Evolutionary conservation across 441 rosid species (phyloP).

Genomic region (Isatis lusitanica): DNA sequence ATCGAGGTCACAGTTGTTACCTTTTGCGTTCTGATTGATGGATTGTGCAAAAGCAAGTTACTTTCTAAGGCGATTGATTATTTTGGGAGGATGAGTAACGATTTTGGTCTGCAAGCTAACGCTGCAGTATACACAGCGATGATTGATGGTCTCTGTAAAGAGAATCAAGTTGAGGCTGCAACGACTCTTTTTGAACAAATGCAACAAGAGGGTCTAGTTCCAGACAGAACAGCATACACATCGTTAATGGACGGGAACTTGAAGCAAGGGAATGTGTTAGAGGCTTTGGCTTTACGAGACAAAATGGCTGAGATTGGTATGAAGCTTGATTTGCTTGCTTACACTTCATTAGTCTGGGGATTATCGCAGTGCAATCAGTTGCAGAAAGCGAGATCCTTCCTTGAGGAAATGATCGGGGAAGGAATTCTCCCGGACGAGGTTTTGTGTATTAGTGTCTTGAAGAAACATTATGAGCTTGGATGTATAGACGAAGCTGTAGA

Average conservation of each 20-base stretch:
- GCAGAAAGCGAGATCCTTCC: constrained; percentile 52
- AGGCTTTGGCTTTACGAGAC: constrained; percentile 51
- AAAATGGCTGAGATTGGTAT: constrained; percentile 60
- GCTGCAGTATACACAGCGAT: constrained; percentile 61
- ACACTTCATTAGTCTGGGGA: constrained; percentile 70
- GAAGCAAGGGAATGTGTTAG: constrained; percentile 58
- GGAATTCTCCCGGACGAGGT: constrained; percentile 62
- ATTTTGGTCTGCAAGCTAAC: constrained; percentile 57
- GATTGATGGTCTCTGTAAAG: constrained; percentile 77
- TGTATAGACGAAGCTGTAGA: constrained; percentile 49
- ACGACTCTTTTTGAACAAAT: constrained; percentile 53
- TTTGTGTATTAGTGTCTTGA: constrained; percentile 54
- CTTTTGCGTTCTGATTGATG: constrained; percentile 67
- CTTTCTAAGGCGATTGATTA: constrained; percentile 57
- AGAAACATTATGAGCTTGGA: constrained; percentile 63
- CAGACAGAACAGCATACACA: constrained; percentile 59
- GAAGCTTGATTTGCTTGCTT: constrained; percentile 68
- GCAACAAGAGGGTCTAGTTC: constrained; percentile 46
- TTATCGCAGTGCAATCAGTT: constrained; percentile 52
- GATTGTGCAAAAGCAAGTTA: constrained; percentile 65
- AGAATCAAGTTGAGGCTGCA: constrained; percentile 53
- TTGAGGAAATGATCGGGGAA: constrained; percentile 63
- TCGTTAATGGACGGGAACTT: constrained; percentile 64
- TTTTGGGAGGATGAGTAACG: constrained; percentile 44
- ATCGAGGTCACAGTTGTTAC: constrained; percentile 61